Evolutionary conservation across 495 filamentous ascomycete species (phyloP), one percentile per base, ranked within the genome.

Genomic region (Penicillium lagena): DNA sequence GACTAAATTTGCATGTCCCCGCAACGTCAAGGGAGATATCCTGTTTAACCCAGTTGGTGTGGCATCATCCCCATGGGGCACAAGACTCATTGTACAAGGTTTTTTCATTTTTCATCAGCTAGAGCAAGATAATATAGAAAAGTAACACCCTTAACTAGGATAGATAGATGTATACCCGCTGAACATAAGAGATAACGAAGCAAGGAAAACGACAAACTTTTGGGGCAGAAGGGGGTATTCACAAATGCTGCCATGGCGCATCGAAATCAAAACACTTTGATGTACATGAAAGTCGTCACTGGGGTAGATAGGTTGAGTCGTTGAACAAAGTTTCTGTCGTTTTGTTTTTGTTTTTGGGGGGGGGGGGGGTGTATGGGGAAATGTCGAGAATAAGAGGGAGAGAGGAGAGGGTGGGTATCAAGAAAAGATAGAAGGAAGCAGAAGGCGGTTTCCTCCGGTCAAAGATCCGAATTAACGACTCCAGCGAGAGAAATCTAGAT

Each of bases 401-500:
- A 39, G 29, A 7, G 13, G 31, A 32, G 12, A 22, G 22, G 37
- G 5, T 11, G 7, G n/a, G n/a, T 6, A 6, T 22, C 6, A 1
- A 34, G 32, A 34, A 27, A 35, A 9, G 45, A 44, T 12, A 45
- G 32, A 38, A 13, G 12, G 37, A 37, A 13, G 31, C 6, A 40
- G 15, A 31, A 30, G 12, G 17, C 12, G 31, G 22, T 4, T 22
- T 22, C 6, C 22, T 22, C 22, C 22, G 22, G 22, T 6, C 22
- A 22, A 3, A 22, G 4, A 4, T 4, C 22, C 22, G 22, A 6
- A 47, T 60, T 45, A 73, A 36, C 67, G 63, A 17, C 58, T 50
- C 70, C 70, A 73, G 14, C 66, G 65, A 4, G 70, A 63, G 40
- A 73, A 73, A 39, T 73, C 70, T 22, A 73, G 43, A 17, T 64